phyloP scores from a whole-genome alignment of 352 stramenopile genomes.

The Phytophthora lateralis region DNA sequence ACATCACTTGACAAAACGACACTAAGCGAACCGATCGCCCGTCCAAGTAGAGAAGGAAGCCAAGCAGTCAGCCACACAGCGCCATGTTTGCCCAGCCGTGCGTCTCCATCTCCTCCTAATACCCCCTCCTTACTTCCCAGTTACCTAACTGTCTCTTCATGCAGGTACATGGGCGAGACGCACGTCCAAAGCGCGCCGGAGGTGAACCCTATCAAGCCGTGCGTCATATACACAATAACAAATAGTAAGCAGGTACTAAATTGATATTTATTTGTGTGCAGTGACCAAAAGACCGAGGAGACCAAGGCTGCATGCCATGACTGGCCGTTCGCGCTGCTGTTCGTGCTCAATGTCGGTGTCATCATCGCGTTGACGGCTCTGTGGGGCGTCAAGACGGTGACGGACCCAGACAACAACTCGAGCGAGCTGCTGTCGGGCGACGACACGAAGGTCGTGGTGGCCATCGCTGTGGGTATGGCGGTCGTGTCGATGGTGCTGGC shows the following conservation, averaged over 20 bases:
- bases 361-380: conserved; percentile 72
- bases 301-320: conserved; percentile 63
- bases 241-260: not conserved
- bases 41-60: not conserved
- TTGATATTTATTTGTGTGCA: conserved; percentile 16
- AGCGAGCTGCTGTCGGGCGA: conserved; percentile 51
- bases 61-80: conserved; percentile 2
- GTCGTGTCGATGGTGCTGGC: conserved; percentile 64
- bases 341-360: conserved; percentile 74
- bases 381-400: conserved; percentile 74
- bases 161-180: conserved; percentile 44
- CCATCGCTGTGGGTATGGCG: conserved; percentile 57
- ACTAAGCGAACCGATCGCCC: not conserved
- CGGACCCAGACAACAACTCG: conserved; percentile 44
- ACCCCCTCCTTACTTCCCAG: not conserved
- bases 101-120: conserved; percentile 1
- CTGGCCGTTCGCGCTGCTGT: conserved; percentile 80
- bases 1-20: conserved; percentile 21
- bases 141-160: conserved; percentile 9
- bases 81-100: conserved; percentile 44
- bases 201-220: conserved; percentile 77
- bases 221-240: conserved; percentile 5
- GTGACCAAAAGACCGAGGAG: conserved; percentile 32
- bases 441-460: conserved; percentile 69
- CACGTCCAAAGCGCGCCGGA: conserved; percentile 45